Percentiles rank a stretch among this genome's conserved stretches.
Conservation (phyloP, 2,329 filamentous ascomycete species). For the Aspergillus glaucus region DNA sequence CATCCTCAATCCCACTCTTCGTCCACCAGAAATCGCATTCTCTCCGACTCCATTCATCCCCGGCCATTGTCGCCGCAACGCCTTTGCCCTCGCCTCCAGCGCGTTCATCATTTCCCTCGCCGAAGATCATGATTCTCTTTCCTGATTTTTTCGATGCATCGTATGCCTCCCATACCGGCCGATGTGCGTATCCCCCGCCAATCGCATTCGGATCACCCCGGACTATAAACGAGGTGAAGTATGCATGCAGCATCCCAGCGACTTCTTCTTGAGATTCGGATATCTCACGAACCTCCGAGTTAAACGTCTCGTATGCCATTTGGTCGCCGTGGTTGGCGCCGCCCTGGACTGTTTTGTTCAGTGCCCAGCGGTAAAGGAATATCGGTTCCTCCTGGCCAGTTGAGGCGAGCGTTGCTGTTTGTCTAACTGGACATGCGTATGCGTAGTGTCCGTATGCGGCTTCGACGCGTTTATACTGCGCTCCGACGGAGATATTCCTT, state of each 20-base stretch:
- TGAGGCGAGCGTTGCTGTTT: slow-evolving; percentile 39
- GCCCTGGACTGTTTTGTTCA: slow-evolving; percentile 38
- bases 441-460: slow-evolving; percentile 47
- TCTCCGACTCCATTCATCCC: slow-evolving; percentile 38
- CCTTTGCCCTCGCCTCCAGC: slow-evolving; percentile 37
- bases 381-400: slow-evolving; percentile 30
- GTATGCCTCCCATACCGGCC: slow-evolving; percentile 36
- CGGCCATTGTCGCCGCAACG: slow-evolving; percentile 34
- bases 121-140: slow-evolving; percentile 39
- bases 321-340: slow-evolving; percentile 47
- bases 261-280: slow-evolving; percentile 40
- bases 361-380: slow-evolving; percentile 51
- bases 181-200: slow-evolving; percentile 17
- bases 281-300: slow-evolving; percentile 25
- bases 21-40: slow-evolving; percentile 46
- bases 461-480: slow-evolving; percentile 48
- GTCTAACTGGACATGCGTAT: slow-evolving; percentile 44
- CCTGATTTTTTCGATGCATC: slow-evolving; percentile 10
- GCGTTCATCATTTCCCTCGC: slow-evolving; percentile 45
- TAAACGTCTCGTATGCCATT: slow-evolving; percentile 43
- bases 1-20: slow-evolving; percentile 16
- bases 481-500: slow-evolving; percentile 31
- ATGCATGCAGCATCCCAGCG: slow-evolving; percentile 41
- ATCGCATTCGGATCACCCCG: slow-evolving; percentile 41
- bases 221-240: slow-evolving; percentile 45